Conservation (phyloP, 2,329 filamentous ascomycete species). For the Penicillium sumatraense region DNA sequence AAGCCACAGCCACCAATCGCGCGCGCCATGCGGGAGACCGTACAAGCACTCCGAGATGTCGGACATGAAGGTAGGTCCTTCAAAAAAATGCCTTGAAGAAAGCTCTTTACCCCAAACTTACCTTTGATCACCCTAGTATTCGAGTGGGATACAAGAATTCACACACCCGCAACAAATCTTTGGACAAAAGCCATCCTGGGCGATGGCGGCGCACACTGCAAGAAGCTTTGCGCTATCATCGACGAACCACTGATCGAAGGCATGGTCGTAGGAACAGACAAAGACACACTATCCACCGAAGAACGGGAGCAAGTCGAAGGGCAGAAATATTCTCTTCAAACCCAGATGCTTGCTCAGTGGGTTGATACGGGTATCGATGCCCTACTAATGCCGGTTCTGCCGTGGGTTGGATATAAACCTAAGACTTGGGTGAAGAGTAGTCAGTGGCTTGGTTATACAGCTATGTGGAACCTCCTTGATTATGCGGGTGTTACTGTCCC, state of each 20-base stretch:
- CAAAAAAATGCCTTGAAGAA: no score
- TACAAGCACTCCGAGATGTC: slow-evolving; percentile 61
- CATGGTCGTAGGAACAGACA: slow-evolving; percentile 37
- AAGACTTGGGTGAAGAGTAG: slow-evolving; percentile 36
- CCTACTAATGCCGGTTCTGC: slow-evolving; percentile 23
- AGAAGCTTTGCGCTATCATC: slow-evolving; percentile 29
- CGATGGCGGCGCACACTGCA: slow-evolving; percentile 36
- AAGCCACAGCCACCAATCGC: slow-evolving; percentile 63
- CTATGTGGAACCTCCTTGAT: slow-evolving; percentile 42
- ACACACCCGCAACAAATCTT: slow-evolving; percentile 28
- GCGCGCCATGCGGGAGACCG: slow-evolving; percentile 57
- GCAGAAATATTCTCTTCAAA: slow-evolving; percentile 25
- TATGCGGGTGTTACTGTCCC: slow-evolving; percentile 39
- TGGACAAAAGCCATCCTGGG: slow-evolving; percentile 36
- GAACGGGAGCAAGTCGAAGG: slow-evolving; percentile 31
- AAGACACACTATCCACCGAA: slow-evolving; percentile 24
- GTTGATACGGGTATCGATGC: slow-evolving; percentile 32
- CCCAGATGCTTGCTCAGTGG: slow-evolving; percentile 31
- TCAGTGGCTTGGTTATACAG: slow-evolving; percentile 41
- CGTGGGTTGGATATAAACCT: slow-evolving; percentile 28
- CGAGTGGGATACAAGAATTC: slow-evolving; percentile 36
- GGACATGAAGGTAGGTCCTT: slow-evolving; percentile 48
- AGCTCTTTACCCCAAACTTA: not conserved
- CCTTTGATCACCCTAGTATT: slow-evolving; percentile 22
- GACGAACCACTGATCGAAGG: slow-evolving; percentile 37